A percentile compares a stretch with the other conserved stretches of the same genome.
phyloP scores from a whole-genome alignment of 352 stramenopile genomes.

The Phytophthora crassamura region DNA sequence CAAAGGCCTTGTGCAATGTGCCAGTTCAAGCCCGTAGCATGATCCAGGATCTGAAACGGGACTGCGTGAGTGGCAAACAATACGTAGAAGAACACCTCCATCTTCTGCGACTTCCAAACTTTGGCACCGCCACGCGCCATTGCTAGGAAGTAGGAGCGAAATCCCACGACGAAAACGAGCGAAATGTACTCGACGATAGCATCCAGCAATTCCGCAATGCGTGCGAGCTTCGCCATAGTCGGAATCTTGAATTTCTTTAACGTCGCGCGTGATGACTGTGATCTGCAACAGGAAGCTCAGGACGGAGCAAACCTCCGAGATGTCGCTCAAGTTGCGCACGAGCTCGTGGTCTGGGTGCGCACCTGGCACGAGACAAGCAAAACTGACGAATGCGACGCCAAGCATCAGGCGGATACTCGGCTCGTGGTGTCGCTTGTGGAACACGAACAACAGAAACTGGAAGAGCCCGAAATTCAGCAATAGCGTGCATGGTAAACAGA shows the following conservation, averaged over 20 bases:
- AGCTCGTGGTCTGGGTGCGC: slow-evolving; percentile 27
- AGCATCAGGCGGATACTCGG: slow-evolving; percentile 26
- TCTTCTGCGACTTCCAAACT: slow-evolving; percentile 12
- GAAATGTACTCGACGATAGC: slow-evolving; percentile 39
- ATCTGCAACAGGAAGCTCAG: slow-evolving; percentile 53
- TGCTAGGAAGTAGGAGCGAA: slow-evolving; percentile 50
- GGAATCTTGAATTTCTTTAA: slow-evolving; percentile 41
- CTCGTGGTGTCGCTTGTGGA: slow-evolving; percentile 26
- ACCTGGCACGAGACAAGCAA: slow-evolving; percentile 33
- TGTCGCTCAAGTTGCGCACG: slow-evolving; percentile 39
- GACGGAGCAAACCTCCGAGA: slow-evolving; percentile 37
- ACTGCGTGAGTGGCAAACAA: slow-evolving; percentile 44
- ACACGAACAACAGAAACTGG: slow-evolving; percentile 21
- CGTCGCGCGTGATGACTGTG: slow-evolving; percentile 41
- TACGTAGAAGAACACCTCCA: slow-evolving; percentile 38
- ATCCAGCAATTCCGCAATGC: slow-evolving; percentile 11
- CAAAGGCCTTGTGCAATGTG: slow-evolving; percentile 40
- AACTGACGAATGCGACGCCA: slow-evolving; percentile 17
- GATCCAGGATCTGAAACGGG: slow-evolving; percentile 28
- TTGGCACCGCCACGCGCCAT: slow-evolving; percentile 24
- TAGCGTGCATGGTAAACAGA: slow-evolving; percentile 17
- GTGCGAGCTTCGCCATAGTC: slow-evolving; percentile 18
- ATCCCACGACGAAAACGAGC: slow-evolving; percentile 46
- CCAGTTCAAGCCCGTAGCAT: slow-evolving; percentile 33
- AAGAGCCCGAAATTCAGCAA: slow-evolving; percentile 26